Evolutionary conservation across 371 early-diverging fungal species (phyloP), one percentile per base, ranked within the genome.

Genomic region (Rhizopus stolonifer): DNA sequence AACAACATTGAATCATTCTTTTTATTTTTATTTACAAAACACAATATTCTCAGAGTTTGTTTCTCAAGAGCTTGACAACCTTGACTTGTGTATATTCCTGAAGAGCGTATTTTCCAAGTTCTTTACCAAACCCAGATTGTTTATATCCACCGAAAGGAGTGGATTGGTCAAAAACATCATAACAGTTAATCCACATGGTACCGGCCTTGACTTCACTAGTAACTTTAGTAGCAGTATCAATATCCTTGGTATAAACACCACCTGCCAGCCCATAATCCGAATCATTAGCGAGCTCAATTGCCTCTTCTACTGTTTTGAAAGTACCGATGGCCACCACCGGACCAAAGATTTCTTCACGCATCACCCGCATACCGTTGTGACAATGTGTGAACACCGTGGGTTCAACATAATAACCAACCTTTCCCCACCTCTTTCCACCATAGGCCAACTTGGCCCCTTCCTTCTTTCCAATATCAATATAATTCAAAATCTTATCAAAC

Each of bases 101-200:
- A 46, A 91, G 63, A 17, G 88, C 81, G 63, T 87, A 84, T 42
- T 83, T 77, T 32, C 91, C 91, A 8, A 88, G 75, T 54, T 91
- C 91, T 43, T 87, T 84, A 52, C 91, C 91, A 52, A 89, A 82
- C 17, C 96, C 96, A 36, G 86, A 84, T 72, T 87, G 79, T 73
- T 92, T 93, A 68, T 84, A 86, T 1, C 96, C 96, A 58, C 96
- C 96, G 67, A 92, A 93, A 2, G 94, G 92, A 67, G 89, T 77
- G 26, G 74, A 64, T 49, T 70, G 68, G 56, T 69, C 70, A 55
- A 71, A 73, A 4, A 71, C 62, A 57, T 70, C 70, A 49, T 56
- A 74, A 45, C 66, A 70, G 44, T 77, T 74, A 8, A 70, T 56
- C 72, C 65, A 64, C 18, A 64, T 47, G 15, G 88, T 90, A 17